Evolutionary conservation across 2,329 filamentous ascomycete genomes (phyloP).

Genomic region (Colletotrichum euphorbiae): DNA sequence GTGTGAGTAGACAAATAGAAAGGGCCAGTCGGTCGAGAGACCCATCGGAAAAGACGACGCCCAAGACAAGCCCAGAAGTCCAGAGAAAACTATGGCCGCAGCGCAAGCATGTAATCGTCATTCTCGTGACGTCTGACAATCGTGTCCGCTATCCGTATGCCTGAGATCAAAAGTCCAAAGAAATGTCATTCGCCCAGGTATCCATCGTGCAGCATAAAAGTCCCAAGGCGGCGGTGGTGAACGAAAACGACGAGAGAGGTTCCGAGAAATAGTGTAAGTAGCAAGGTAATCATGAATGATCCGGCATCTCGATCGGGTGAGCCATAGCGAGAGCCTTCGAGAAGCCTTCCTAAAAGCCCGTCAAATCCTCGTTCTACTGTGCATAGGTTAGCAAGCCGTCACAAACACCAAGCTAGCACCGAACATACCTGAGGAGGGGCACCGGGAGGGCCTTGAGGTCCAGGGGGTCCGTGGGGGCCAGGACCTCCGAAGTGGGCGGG

Average conservation of each 20-base stretch:
- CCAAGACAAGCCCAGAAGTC: slow-evolving; percentile 36
- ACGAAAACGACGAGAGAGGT: slow-evolving; percentile 28
- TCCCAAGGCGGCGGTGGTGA: slow-evolving; percentile 34
- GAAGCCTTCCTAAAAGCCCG: slow-evolving; percentile 17
- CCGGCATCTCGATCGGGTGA: background rate
- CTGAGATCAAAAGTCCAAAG: slow-evolving; percentile 41
- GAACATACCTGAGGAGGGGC: slow-evolving; percentile 46
- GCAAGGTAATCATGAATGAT: slow-evolving; percentile 26
- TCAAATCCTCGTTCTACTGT: slow-evolving; percentile 31
- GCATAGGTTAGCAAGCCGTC: slow-evolving; percentile 6
- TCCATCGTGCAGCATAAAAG: slow-evolving; percentile 39
- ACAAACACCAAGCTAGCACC: background rate
- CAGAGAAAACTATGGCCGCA: slow-evolving; percentile 32
- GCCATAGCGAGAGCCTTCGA: background rate
- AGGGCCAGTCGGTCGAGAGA: slow-evolving; percentile 26
- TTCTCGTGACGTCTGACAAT: slow-evolving; percentile 40
- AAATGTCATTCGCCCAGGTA: slow-evolving; percentile 40
- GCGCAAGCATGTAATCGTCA: slow-evolving; percentile 37
- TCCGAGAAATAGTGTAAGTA: slow-evolving; percentile 28
- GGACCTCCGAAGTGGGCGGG: slow-evolving; percentile 61
- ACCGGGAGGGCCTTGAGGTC: slow-evolving; percentile 51
- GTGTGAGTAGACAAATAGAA: slow-evolving; percentile 38
- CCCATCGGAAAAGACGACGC: slow-evolving; percentile 32
- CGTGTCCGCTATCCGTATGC: slow-evolving; percentile 40
- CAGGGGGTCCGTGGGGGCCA: slow-evolving; percentile 56